Base-by-base conservation (phyloP, 2,329 filamentous ascomycete genomes). In the Ophiocordyceps camponoti-floridani region DNA sequence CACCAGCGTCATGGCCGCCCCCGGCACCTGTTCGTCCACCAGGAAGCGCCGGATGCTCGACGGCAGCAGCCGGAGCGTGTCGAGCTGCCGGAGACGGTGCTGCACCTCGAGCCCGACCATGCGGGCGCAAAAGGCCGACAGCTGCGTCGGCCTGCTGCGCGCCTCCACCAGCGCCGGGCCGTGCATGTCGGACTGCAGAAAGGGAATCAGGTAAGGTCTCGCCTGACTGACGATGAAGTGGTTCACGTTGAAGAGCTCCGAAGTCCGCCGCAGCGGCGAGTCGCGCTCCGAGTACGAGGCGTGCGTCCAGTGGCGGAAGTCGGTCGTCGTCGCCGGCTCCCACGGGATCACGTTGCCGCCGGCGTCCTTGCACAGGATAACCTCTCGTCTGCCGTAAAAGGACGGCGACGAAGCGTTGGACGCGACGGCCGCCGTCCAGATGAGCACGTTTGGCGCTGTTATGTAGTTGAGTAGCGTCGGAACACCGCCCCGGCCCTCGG, bases 141-240 rank as follows among this genome's bases (percentile, higher is more conserved):
- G 59, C 58, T 65, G 79, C 44, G 66, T 73, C 53, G 71, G 72
- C 64, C 65, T 73, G 60, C 65, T 75, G 54, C 66, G 74, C 49
- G 67, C 76, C 59, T 67, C 73, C 52, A 67, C 73, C 57, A 70
- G 73, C 52, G 76, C 75, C 0, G 84, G 81, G 4, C 82, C 80
- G 60, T 88, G 83, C 65, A 88, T 77, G 52, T 89, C 84, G 41
- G 80, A 82, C 48, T 82, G 78, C 5, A 93, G 69, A 54, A 94
- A 91, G 0, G 88, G 88, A 27, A 89, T 80, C 14, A 94, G 69
- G 60, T 94, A 94, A 0, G 89, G 89, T 3, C 88, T 74, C 1
- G 89, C 87, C 64, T 95, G 89, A 51, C 84, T 91, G 51, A 96
- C 79, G 50, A 96, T 86, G 63, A 93, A 95, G 65, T 95, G 88